phyloP scores from a whole-genome alignment of 2,329 filamentous ascomycete genomes.

The Stagonosporopsis tanaceti region DNA sequence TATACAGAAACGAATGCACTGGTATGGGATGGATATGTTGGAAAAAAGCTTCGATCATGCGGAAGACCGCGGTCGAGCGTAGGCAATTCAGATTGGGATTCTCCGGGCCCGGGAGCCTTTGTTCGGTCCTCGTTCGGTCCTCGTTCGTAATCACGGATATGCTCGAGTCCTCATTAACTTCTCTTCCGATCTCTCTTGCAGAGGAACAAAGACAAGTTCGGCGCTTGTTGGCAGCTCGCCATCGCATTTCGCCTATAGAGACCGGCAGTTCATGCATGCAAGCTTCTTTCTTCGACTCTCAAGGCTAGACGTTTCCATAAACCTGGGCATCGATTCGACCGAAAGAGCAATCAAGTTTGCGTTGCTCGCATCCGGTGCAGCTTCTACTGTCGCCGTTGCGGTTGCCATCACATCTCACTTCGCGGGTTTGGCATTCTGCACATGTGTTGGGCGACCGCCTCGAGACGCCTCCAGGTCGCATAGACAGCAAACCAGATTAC shows the following conservation, averaged over 20 bases:
- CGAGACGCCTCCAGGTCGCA: not conserved
- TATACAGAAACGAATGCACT: not conserved
- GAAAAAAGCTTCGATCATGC: constrained; percentile 1
- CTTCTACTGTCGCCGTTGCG: not conserved
- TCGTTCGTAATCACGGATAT: not conserved
- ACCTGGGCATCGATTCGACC: not conserved
- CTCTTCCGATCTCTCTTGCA: not conserved
- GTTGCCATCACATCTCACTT: not conserved
- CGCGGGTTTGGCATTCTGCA: not conserved
- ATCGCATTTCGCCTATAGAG: not conserved
- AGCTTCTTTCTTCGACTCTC: not conserved
- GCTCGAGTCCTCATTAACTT: not conserved
- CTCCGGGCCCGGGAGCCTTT: too few relatives aligned
- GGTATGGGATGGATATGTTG: not conserved
- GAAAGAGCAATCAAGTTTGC: not conserved
- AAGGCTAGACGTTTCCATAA: not conserved
- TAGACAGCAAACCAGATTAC: not conserved
- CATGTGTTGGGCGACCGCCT: not conserved
- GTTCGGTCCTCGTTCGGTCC: not conserved
- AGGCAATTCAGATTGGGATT: not conserved
- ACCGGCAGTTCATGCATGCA: not conserved
- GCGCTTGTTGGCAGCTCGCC: not conserved
- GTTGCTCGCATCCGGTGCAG: not conserved
- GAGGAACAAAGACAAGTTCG: not conserved
- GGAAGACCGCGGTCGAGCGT: not conserved